These are phyloP conservation scores for Chamaecyparis obtusa DNA, from an alignment of 75 land plant genomes.

Conservation along the genomic window DNA sequence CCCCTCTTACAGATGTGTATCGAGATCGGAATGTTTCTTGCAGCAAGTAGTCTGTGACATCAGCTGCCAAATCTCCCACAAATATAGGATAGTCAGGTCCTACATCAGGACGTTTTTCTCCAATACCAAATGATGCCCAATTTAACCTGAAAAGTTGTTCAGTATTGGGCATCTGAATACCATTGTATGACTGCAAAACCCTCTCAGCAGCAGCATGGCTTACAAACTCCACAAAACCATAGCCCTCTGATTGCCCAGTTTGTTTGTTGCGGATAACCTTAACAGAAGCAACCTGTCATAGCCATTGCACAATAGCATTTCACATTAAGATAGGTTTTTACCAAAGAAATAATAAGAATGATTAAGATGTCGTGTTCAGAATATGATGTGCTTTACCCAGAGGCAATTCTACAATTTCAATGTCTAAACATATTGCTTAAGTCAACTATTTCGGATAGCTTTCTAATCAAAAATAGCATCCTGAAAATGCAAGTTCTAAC, in stretches of 20 bases:
- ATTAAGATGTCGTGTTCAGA: neutral
- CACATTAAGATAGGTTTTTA: neutral
- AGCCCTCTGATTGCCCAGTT: slow-evolving; percentile 75
- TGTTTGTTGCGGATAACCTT: slow-evolving; percentile 93
- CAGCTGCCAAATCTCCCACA: slow-evolving; percentile 94
- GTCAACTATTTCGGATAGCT: neutral
- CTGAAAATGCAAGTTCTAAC: neutral
- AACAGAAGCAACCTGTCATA: slow-evolving; percentile 56
- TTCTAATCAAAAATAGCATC: neutral
- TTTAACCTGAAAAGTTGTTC: slow-evolving; percentile 84
- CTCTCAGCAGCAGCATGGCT: slow-evolving; percentile 82
- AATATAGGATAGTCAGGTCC: slow-evolving; percentile 80
- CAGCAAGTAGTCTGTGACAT: slow-evolving; percentile 86
- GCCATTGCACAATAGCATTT: neutral
- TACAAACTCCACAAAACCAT: slow-evolving; percentile 90
- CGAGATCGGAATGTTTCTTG: slow-evolving; percentile 78
- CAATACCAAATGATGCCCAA: slow-evolving; percentile 89
- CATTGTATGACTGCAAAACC: slow-evolving; percentile 74
- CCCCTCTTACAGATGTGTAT: slow-evolving; percentile 85
- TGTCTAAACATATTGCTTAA: neutral
- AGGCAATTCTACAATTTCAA: neutral
- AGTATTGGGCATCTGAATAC: slow-evolving; percentile 68
- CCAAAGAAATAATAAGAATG: neutral
- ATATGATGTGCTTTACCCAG: neutral
- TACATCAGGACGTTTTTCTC: slow-evolving; percentile 73